Base-by-base conservation (phyloP, 768 basidiomycete genomes). In the Clavulina sp. region DNA sequence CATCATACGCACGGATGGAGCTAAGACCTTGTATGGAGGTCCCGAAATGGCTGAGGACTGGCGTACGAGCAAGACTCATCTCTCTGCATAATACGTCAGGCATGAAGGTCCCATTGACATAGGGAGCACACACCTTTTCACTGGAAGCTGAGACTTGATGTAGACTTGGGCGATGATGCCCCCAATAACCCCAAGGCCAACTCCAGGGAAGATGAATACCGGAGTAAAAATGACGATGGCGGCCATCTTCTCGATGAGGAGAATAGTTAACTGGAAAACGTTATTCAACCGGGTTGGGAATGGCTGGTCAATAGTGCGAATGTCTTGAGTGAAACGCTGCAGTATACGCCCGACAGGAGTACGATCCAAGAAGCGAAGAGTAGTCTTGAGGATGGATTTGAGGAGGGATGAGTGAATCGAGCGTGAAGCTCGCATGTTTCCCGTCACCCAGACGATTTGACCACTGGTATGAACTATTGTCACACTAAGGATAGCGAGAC, bases 341-440 rank as follows among this genome's bases (percentile, higher is more conserved):
- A 59, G 51, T 48, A 61, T 58, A 9, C 60, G 41, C 18, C 60
- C 60, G 13, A 53, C 52, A 1, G 59, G 59, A 4, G 58, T 59
- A 19, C 49, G 44, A 51, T 61, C 60, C 26, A 60, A 49, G 55
- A 57, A 61, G 19, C 58, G 50, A 24, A 81, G 61, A 1, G 81
- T 81, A 3, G 77, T 74, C 4, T 75, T 70, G 13, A 82, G 61
- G 0, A 82, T 60, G 9, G 77, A 70, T 26, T 70, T 62, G 3
- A 81, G 54, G 1, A 83, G 67, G 52, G 68, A 62, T 23, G 59
- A 58, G 57, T 81, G 79, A 9, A 83, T 74, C 4, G 54, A 60
- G 51, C 69, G 66, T 3, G 77, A 77, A 1, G 79, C 80, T 50
- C 74, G 65, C 48, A 77, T 58, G 2, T 66, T 58, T 2, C 76